Base-by-base conservation (phyloP, 225 moss, liverwort and hornwort genomes). In the Antitrichia curtipendula region DNA sequence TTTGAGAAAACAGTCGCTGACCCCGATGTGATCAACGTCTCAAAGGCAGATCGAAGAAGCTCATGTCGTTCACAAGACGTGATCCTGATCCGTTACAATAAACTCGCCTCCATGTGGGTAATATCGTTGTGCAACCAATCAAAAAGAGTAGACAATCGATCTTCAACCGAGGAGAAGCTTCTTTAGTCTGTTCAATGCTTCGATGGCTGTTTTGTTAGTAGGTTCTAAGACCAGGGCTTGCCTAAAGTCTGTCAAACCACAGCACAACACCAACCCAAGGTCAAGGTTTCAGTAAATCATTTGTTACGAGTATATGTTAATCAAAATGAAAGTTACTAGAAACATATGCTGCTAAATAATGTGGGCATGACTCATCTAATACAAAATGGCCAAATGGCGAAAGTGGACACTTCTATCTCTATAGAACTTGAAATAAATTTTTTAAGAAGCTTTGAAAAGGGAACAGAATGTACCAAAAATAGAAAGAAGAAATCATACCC, bases 191-290 rank as follows among this genome's bases (percentile, higher is more conserved):
- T 75, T 92, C 91, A 96, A 89, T 83, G 98, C 97, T 92, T 99
- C 98, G 89, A 91, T 90, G 78, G 98, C 97, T 92, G 95, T 95
- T 94, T 95, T 99, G 94, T 99, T 99, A 64, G 98, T 99, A 80
- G 98, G 98, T 93, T 99, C 98, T 84, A 97, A 95, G 82, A 99
- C 85, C 80, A 95, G 92, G 87, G 97, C 98, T 93, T 97, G 97
- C 93, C 94, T 95, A 93, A 98, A 98, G 92, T 98, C 98, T 98
- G 96, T 91, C 92, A 92, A 64, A 28, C 3, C 66, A 79, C 85
- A 91, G 89, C 50, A 87, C 75, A 83, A 73, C 65, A 84, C 53
- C 82, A 72, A 65, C 52, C 60, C 75, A 54, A 75, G 69, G n/a
- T 62, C n/a, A 61, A 81, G 10, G 19, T 81, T 83, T 90, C 71